Percentiles rank a stretch among this genome's conserved stretches.
Conservation (phyloP, 2,329 filamentous ascomycete species). For the Pseudogymnoascus sp. region DNA sequence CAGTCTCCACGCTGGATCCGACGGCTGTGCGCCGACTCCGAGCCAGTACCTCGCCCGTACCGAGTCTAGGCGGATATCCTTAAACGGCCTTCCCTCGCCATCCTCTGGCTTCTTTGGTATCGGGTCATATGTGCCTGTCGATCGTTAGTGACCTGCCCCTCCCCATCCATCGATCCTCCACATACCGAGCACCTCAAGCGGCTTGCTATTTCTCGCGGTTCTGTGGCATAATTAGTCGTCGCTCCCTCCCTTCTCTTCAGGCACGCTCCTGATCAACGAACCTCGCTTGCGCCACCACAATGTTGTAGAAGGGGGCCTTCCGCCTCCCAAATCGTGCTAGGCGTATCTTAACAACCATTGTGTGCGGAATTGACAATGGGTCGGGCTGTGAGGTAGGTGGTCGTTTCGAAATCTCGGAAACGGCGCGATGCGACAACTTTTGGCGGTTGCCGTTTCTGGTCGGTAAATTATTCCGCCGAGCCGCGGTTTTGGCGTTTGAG, state of each 20-base stretch:
- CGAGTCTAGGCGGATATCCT: slow-evolving; percentile 83
- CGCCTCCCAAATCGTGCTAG: slow-evolving; percentile 87
- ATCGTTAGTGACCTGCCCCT: slow-evolving; percentile 5
- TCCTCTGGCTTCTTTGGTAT: slow-evolving; percentile 55
- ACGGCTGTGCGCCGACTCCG: slow-evolving; percentile 91
- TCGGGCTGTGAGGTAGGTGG: slow-evolving; percentile 14
- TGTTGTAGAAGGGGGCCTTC: slow-evolving; percentile 93
- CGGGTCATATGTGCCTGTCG: slow-evolving; percentile 57
- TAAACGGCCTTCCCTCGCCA: slow-evolving; percentile 62
- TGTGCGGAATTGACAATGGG: slow-evolving; percentile 21
- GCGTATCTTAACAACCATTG: slow-evolving; percentile 89
- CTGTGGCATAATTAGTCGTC: slow-evolving; percentile 37
- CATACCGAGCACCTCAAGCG: slow-evolving; percentile 79
- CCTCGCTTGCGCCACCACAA: slow-evolving; percentile 89
- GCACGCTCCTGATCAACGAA: slow-evolving; percentile 35
- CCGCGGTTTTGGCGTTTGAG: neutral
- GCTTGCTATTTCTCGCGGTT: slow-evolving; percentile 77
- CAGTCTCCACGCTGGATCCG: slow-evolving; percentile 79
- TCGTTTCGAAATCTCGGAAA: slow-evolving; percentile 10
- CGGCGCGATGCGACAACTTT: slow-evolving; percentile 6
- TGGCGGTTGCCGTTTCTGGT: neutral
- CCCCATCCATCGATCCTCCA: neutral
- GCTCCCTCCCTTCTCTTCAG: neutral
- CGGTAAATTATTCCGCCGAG: slow-evolving; percentile 3
- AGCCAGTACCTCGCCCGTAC: slow-evolving; percentile 88